A percentile compares a stretch with the other conserved stretches of the same genome.
phyloP scores from a whole-genome alignment of 352 stramenopile genomes.

The Phytophthora capsici region DNA sequence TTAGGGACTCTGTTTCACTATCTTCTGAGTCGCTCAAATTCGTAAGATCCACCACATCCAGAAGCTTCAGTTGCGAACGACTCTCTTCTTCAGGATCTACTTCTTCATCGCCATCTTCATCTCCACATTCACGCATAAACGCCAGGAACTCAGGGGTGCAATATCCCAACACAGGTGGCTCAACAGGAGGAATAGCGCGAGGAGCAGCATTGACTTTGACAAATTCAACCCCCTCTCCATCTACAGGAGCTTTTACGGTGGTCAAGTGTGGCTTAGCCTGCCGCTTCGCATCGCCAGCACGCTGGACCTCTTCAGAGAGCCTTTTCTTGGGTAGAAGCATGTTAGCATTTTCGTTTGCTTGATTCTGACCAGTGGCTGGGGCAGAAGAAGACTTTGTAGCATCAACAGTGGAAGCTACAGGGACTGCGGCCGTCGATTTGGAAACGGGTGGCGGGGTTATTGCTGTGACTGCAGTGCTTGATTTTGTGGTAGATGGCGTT shows the following conservation, averaged over 20 bases:
- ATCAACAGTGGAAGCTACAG: not conserved
- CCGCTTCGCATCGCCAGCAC: not conserved
- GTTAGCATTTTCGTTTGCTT: constrained; percentile 11
- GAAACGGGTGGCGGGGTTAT: not conserved
- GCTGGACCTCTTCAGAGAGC: not conserved
- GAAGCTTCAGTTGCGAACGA: constrained; percentile 40
- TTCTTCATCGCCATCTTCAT: constrained; percentile 45
- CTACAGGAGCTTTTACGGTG: not conserved
- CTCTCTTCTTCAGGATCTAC: constrained; percentile 51
- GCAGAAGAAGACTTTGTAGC: not conserved
- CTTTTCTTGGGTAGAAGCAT: constrained; percentile 41
- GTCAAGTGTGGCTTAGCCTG: constrained; percentile 6
- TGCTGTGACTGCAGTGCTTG: not conserved
- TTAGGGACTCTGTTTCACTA: constrained; percentile 36
- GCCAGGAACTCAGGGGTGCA: constrained; percentile 51
- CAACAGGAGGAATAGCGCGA: constrained; percentile 18
- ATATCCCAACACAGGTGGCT: constrained; percentile 36
- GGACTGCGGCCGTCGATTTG: not conserved
- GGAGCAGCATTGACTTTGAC: constrained; percentile 13
- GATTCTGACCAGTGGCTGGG: not conserved
- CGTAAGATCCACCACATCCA: constrained; percentile 70
- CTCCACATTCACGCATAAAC: constrained; percentile 56
- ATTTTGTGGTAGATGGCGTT: not conserved
- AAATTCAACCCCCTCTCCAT: constrained; percentile 11
- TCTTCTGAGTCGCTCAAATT: constrained; percentile 62